phyloP scores from a whole-genome alignment of 2,329 filamentous ascomycete genomes.

The Purpureocillium takamizusanense region DNA sequence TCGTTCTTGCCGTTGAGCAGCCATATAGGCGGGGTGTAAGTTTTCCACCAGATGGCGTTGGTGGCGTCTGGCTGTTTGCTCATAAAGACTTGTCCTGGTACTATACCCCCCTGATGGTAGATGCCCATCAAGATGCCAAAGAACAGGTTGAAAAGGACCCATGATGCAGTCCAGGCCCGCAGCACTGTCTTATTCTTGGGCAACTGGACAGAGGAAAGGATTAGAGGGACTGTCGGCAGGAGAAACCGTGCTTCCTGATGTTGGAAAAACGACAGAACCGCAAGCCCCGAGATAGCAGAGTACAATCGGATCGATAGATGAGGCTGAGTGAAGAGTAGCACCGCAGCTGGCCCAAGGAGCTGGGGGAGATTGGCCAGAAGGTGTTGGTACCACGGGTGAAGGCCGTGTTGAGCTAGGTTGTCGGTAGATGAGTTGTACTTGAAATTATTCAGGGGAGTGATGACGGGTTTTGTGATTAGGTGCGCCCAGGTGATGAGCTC shows the following conservation, averaged over 20 bases:
- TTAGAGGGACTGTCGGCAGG: conserved; percentile 65
- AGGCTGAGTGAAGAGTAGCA: conserved; percentile 50
- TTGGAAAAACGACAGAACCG: conserved; percentile 63
- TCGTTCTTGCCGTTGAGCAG: conserved; percentile 68
- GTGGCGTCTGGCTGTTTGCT: conserved; percentile 60
- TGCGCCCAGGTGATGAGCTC: conserved; percentile 56
- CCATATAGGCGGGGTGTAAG: conserved; percentile 75
- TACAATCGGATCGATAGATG: conserved; percentile 54
- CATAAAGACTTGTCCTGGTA: conserved; percentile 68
- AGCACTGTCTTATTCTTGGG: conserved; percentile 43
- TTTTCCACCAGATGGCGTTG: conserved; percentile 76
- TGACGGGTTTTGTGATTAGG: conserved; percentile 54
- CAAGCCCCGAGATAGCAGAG: conserved; percentile 64
- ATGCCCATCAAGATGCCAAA: conserved; percentile 68
- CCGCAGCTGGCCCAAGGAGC: conserved; percentile 60
- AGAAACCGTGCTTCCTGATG: conserved; percentile 77
- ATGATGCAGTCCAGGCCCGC: conserved; percentile 48
- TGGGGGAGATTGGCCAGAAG: conserved; percentile 59
- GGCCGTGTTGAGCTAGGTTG: conserved; percentile 66
- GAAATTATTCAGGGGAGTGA: conserved; percentile 72
- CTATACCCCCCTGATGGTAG: conserved; percentile 72
- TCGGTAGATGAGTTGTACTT: conserved; percentile 61
- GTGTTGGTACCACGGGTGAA: conserved; percentile 75
- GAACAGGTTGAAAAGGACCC: conserved; percentile 61
- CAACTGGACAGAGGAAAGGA: conserved; percentile 63